These are phyloP conservation scores for Neurospora sp. DNA, from an alignment of 495 filamentous ascomycete species.

Conservation along the genomic window DNA sequence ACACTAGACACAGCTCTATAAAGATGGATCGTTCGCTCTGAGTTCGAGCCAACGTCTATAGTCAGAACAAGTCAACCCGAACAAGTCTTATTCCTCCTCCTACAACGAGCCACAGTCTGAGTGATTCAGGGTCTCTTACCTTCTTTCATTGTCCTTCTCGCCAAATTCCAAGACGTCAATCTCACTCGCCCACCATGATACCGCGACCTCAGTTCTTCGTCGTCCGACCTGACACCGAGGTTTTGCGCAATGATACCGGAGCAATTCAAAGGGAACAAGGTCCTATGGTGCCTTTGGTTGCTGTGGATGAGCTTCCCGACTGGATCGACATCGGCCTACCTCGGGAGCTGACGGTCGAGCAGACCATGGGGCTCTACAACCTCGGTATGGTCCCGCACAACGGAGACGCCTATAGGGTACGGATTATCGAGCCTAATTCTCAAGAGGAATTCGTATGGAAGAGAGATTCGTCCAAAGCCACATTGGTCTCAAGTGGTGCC, in stretches of 20 bases:
- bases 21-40: not conserved
- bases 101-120: not conserved
- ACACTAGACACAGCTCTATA: not conserved
- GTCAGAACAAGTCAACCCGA: not conserved
- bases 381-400: constrained; percentile 23
- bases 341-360: constrained; percentile 25
- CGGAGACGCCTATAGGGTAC: constrained; percentile 23
- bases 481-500: not conserved
- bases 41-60: not conserved
- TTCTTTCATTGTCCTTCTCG: not conserved
- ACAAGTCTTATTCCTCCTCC: not conserved
- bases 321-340: constrained; percentile 30
- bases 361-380: constrained; percentile 28
- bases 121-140: not conserved
- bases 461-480: not conserved
- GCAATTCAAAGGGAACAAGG: constrained; percentile 12
- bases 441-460: not conserved
- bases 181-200: constrained; percentile 1
- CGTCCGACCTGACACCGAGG: constrained; percentile 19
- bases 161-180: not conserved
- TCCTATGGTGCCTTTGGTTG: constrained; percentile 33
- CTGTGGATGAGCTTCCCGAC: constrained; percentile 35
- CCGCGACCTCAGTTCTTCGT: constrained; percentile 22
- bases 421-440: constrained; percentile 3
- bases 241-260: constrained; percentile 7